Evolutionary conservation across 1,284 basidiomycete species (phyloP).

Genomic region (Tranzscheliella williamsii): DNA sequence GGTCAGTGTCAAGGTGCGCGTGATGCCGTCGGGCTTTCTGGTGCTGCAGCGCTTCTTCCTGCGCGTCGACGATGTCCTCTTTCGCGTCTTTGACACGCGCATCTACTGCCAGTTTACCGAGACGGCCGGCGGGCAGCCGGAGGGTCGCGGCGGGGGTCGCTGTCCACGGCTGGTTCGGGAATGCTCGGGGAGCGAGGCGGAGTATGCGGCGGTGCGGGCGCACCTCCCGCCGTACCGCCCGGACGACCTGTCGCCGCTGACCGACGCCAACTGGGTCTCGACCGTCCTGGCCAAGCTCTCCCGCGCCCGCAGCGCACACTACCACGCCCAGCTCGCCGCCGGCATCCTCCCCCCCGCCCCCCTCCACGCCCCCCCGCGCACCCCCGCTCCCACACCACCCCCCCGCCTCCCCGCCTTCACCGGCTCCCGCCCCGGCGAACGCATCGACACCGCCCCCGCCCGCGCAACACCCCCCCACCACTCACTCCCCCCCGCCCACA

Average conservation of each 20-base stretch:
- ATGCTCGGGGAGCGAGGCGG: constrained; percentile 82
- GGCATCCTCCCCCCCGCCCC: no score
- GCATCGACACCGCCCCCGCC: constrained; percentile 23
- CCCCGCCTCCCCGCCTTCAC: background rate
- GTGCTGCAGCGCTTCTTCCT: constrained; percentile 89
- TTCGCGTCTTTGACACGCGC: constrained; percentile 85
- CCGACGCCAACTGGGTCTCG: constrained; percentile 83
- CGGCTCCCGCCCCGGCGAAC: constrained; percentile 19
- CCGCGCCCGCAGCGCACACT: background rate
- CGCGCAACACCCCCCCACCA: constrained; percentile 1
- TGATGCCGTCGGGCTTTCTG: constrained; percentile 96
- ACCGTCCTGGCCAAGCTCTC: constrained; percentile 73
- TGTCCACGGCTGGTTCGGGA: constrained; percentile 73
- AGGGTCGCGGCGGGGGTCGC: background rate
- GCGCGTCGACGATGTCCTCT: constrained; percentile 91
- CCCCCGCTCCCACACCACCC: constrained; percentile 1
- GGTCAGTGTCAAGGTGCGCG: constrained; percentile 66
- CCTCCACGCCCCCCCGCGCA: no score
- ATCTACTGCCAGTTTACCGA: constrained; percentile 78
- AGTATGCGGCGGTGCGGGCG: constrained; percentile 72
- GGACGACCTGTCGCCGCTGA: constrained; percentile 84
- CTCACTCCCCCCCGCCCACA: constrained; percentile 8
- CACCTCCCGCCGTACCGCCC: constrained; percentile 71
- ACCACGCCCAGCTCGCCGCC: constrained; percentile 15
- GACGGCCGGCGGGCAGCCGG: background rate